Conservation (phyloP, 2,329 filamentous ascomycete species). For the Pseudogymnoascus sp. region DNA sequence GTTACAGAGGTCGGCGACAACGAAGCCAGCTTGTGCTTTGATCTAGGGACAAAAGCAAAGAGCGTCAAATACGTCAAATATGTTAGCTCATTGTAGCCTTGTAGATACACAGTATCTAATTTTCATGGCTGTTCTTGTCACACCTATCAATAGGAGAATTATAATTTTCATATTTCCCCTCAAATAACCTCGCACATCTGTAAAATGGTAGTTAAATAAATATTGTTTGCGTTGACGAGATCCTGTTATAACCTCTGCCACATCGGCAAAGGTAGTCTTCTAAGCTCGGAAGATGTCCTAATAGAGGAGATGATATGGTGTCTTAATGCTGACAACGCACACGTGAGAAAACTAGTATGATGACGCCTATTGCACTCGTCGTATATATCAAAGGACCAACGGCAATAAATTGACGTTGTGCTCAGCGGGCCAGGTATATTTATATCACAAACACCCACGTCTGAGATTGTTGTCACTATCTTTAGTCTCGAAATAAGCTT, state of each 20-base stretch:
- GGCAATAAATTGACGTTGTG: neutral
- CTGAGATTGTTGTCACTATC: neutral
- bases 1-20: neutral
- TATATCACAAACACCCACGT: neutral
- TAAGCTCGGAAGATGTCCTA: too few relatives aligned
- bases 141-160: neutral
- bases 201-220: neutral
- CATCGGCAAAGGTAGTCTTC: neutral
- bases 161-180: neutral
- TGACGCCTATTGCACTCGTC: neutral
- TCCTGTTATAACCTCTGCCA: neutral
- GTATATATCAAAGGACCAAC: neutral
- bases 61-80: neutral
- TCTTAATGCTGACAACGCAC: neutral
- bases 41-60: neutral
- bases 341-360: neutral
- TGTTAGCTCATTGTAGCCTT: neutral
- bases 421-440: neutral
- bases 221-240: neutral
- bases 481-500: neutral
- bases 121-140: neutral
- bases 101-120: neutral
- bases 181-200: neutral
- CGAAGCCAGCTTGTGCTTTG: neutral
- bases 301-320: too few relatives aligned